Conservation (phyloP, 371 early-diverging fungal genomes). For the Apophysomyces trapeziformis region DNA sequence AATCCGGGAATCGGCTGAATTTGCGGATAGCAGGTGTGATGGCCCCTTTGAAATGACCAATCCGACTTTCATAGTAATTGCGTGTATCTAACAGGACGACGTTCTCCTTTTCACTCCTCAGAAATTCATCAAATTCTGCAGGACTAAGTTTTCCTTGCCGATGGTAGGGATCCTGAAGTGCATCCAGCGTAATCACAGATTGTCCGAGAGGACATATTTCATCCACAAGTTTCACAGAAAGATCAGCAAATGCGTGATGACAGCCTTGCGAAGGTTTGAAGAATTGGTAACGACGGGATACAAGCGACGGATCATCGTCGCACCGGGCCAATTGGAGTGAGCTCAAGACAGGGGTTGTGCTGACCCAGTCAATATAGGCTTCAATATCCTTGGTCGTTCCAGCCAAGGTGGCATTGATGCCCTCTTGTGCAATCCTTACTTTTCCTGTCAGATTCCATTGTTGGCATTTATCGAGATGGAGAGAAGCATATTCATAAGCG, state of each 20-base stretch:
- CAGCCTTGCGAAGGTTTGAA: constrained; percentile 78
- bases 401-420: constrained; percentile 71
- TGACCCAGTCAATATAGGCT: constrained; percentile 54
- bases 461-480: constrained; percentile 42
- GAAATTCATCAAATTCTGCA: constrained; percentile 46
- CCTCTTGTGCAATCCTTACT: constrained; percentile 65
- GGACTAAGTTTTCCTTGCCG: constrained; percentile 48
- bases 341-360: constrained; percentile 19
- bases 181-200: constrained; percentile 20
- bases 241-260: constrained; percentile 62
- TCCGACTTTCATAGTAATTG: constrained; percentile 72
- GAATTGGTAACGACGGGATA: constrained; percentile 39
- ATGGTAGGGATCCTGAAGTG: constrained; percentile 26
- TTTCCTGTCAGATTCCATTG: constrained; percentile 61
- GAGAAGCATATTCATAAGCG: constrained; percentile 46
- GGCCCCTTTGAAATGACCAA: constrained; percentile 69
- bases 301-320: constrained; percentile 3
- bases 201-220: constrained; percentile 73
- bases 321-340: constrained; percentile 4
- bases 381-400: constrained; percentile 49
- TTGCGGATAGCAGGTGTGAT: constrained; percentile 68
- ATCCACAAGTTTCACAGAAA: constrained; percentile 67
- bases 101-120: constrained; percentile 37
- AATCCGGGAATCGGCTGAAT: constrained; percentile 68
- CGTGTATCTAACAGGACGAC: constrained; percentile 66